Base-by-base conservation (phyloP, 495 filamentous ascomycete species). In the Talaromyces adpressus region DNA sequence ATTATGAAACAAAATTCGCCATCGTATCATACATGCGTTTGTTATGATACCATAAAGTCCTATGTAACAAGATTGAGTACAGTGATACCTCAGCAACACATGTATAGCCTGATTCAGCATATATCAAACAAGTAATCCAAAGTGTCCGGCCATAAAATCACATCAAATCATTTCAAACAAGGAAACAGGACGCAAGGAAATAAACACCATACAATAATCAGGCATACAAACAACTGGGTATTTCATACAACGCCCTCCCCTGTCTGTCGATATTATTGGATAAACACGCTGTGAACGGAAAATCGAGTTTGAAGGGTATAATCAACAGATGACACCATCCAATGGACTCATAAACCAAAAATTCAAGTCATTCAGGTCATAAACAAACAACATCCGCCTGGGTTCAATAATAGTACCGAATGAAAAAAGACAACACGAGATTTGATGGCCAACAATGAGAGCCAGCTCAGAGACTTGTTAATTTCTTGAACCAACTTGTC, bases 401-500 rank as follows among this genome's bases (percentile, higher is more conserved):
- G 14, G 6, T 34, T 11, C 29, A 36, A 57, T 8, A 58, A 36
- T 11, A 16, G 16, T 32, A 36, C 27, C 30, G 6, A 12, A 45
- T n/a, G n/a, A n/a, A n/a, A n/a, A n/a, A n/a, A n/a, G n/a, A n/a
- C n/a, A n/a, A n/a, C n/a, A n/a, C n/a, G n/a, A n/a, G n/a, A n/a
- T n/a, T n/a, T n/a, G n/a, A n/a, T n/a, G n/a, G n/a, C n/a, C n/a
- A n/a, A n/a, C n/a, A n/a, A n/a, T n/a, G 59, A 47, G 41, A 47
- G n/a, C 32, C 59, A 52, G 51, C 60, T 71, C 64, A 77, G 51
- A 77, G 67, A 63, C 64, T 72, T 23, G 78, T 75, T 49, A 82
- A 64, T 60, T 80, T 83, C 64, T 76, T 75, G 49, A 83, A 74
- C 81, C 81, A 83, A 64, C 73, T 77, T 2, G 76, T 70, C 64